Evolutionary conservation across 805 yeast species (phyloP), one percentile per base, ranked within the genome.

Genomic region (Metschnikowia cubensis): DNA sequence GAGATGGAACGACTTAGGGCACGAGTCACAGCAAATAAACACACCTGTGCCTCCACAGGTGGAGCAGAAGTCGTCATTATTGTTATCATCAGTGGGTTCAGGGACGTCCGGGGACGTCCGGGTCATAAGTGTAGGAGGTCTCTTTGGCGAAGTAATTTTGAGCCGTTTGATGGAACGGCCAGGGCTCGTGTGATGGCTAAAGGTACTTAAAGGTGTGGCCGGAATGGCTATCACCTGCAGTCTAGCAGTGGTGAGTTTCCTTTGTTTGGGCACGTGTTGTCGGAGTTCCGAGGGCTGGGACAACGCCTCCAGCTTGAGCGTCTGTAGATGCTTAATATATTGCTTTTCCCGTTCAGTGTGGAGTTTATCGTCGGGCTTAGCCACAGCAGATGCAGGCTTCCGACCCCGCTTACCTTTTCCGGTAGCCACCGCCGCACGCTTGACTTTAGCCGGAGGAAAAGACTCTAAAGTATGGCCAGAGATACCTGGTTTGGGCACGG

Each of bases 1-100:
- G 62, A 94, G 89, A 64, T 92, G 99, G 68, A 92, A 94, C 1
- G 96, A 87, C 59, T 77, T 78, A 0, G 97, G 97, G 67, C 99
- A 92, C 1, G 87, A 76, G 59, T 92, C 99, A 69, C 99, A 92
- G 68, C 98, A 94, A 21, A 92, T 73, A 59, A 92, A 90, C 25
- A 87, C 77, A 11, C 99, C 99, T 0, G 90, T 74, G 25, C 89
- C 88, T 1, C 95, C 91, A 70, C 99, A 92, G 0, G 94, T 77
- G n/a, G 87, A 74, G 62, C 99, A 92, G 65, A 78, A 91, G 65
- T 92, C 99, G 53, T 91, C 95, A 64, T 92, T 94, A 51, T 68
- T 61, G 38, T 52, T 55, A 21, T 62, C 51, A 17, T 56, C 53
- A 22, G 51, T 52, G 41, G 50, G 52, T 21, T 51, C 57, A 8